These are phyloP conservation scores for Yamadazyma songkhlaensis DNA, from an alignment of 1,139 yeast genomes.

Conservation along the genomic window DNA sequence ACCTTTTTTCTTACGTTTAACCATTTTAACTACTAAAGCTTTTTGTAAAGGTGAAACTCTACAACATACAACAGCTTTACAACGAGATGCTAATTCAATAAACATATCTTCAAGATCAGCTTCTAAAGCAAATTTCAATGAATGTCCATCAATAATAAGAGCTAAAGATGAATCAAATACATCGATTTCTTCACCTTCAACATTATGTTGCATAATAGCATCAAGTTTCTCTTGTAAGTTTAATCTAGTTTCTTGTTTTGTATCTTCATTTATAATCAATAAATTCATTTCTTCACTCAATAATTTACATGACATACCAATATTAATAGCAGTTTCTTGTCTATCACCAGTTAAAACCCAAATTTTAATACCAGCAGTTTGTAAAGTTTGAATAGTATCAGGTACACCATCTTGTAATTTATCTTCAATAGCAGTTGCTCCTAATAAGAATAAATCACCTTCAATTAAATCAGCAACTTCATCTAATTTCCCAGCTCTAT, in stretches of 20 bases:
- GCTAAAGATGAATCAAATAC: slow-evolving; percentile 73
- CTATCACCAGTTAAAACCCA: slow-evolving; percentile 99
- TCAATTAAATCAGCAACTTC: slow-evolving; percentile 74
- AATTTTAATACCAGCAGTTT: slow-evolving; percentile 92
- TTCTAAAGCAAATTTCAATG: slow-evolving; percentile 81
- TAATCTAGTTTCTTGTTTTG: slow-evolving; percentile 66
- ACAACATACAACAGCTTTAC: slow-evolving; percentile 93
- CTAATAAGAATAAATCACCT: slow-evolving; percentile 70
- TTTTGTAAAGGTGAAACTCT: slow-evolving; percentile 97
- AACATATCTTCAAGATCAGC: slow-evolving; percentile 75
- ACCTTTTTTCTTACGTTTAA: slow-evolving; percentile 53
- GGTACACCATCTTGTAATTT: slow-evolving; percentile 98
- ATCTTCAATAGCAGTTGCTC: slow-evolving; percentile 98
- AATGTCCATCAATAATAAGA: slow-evolving; percentile 89
- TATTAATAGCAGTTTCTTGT: slow-evolving; percentile 98
- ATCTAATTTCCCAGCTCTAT: slow-evolving; percentile 76
- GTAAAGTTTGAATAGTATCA: slow-evolving; percentile 90
- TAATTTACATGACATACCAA: slow-evolving; percentile 96
- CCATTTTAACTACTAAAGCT: slow-evolving; percentile 92
- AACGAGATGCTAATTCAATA: slow-evolving; percentile 75
- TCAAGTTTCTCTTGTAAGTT: slow-evolving; percentile 73
- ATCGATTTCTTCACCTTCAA: slow-evolving; percentile 52
- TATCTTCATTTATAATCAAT: slow-evolving; percentile 82
- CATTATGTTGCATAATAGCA: slow-evolving; percentile 70
- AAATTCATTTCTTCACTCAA: slow-evolving; percentile 95